Base-by-base conservation (phyloP, 768 basidiomycete genomes). In the Dioszegia crocea region DNA sequence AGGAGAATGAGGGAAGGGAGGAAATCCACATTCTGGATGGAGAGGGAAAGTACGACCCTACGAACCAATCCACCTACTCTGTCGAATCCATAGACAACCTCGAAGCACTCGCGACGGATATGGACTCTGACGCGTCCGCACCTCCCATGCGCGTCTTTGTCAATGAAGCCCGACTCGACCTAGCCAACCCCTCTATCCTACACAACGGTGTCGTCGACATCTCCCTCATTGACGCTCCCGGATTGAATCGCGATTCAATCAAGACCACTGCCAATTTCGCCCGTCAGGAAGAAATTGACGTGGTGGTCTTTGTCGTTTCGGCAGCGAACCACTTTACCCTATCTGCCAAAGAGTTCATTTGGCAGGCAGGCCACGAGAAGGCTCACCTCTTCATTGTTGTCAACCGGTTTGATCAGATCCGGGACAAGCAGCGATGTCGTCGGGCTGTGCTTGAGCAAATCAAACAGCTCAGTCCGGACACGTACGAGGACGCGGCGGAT, bases 271-370 rank as follows among this genome's bases (percentile, higher is more conserved):
- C 91, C 6, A 81, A 96, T 50, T 98, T 99, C 67, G 84, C 93
- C 31, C 88, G 91, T 17, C 96, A 98, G 77, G 88, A 93, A 72
- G 93, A 97, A 78, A 98, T 99, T 44, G 96, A 99, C 75, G 94
- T 99, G 23, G 85, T 99, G 57, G 94, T 99, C 57, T 99, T 97
- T 76, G 92, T 97, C 66, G 92, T 96, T 49, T 91, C 89, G 0
- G 91, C 96, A 3, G 93, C 96, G 80, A 98, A 99, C 77, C 94
- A 98, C 80, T 94, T 99, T 77, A 99, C 96, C 0, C 83, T 93
- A 19, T 94, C 91, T 3, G 88, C 91, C 14, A 89, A 88, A 74
- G 92, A 97, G 76, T 97, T 99, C 82, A 82, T 99, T 46, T 83
- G 80, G 80, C 90, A 85, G 67, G 92, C 94, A 1, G 89, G 88